Percentiles rank a stretch among this genome's conserved stretches.
Conservation (phyloP, 2,329 filamentous ascomycete genomes). For the Fusarium sp. region DNA sequence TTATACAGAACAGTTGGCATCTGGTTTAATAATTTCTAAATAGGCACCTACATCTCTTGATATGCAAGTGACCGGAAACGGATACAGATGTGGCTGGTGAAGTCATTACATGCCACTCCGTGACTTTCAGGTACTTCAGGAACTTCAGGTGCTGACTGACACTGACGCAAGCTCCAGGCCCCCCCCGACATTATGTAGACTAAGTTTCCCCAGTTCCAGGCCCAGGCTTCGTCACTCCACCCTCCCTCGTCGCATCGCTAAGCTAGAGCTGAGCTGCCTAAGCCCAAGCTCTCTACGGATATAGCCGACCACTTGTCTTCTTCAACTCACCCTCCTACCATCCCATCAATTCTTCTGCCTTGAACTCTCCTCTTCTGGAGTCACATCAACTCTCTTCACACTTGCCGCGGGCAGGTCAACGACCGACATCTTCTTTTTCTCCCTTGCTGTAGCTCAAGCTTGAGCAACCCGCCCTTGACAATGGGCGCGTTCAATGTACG, state of each 20-base stretch:
- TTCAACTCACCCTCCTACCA: constrained; percentile 13
- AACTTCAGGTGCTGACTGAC: constrained; percentile 6
- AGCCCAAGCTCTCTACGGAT: constrained; percentile 16
- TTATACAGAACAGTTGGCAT: not conserved
- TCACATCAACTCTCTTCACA: not conserved
- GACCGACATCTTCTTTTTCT: constrained; percentile 19
- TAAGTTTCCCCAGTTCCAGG: constrained; percentile 16
- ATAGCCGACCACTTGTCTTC: constrained; percentile 33
- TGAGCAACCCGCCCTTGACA: constrained; percentile 44
- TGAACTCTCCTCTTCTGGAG: not conserved
- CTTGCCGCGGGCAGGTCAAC: constrained; percentile 31
- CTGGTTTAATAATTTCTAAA: too few species aligned
- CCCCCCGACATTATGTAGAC: constrained; percentile 18
- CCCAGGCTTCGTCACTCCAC: constrained; percentile 28
- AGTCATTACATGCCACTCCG: not conserved
- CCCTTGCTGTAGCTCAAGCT: constrained; percentile 18
- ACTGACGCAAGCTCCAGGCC: constrained; percentile 48
- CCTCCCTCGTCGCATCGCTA: constrained; percentile 43
- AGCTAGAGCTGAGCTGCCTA: constrained; percentile 29
- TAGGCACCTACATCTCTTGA: not conserved
- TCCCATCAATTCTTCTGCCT: not conserved
- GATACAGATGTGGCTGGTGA: constrained; percentile 36
- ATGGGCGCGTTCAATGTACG: constrained; percentile 59
- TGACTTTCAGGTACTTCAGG: not conserved
- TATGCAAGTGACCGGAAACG: constrained; percentile 20